phyloP scores from a whole-genome alignment of 495 filamentous ascomycete species.

The Penicillium waksmanii region DNA sequence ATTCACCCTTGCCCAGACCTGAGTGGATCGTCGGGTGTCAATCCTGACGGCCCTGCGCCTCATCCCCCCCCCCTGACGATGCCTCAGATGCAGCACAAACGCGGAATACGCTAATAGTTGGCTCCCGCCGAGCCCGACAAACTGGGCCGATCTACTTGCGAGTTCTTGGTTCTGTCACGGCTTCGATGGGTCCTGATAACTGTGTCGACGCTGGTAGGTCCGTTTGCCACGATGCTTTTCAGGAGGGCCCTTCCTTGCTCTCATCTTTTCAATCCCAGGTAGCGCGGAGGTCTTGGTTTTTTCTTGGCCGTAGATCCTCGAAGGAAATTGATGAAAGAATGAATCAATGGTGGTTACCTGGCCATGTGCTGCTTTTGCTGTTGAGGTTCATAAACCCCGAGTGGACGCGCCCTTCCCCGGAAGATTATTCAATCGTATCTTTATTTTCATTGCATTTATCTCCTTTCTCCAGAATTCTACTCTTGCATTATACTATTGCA shows the following conservation, averaged over 20 bases:
- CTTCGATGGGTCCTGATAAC: conserved; percentile 24
- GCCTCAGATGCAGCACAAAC: conserved; percentile 4
- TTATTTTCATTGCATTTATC: not conserved
- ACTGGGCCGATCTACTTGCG: conserved; percentile 20
- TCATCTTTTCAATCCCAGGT: conserved; percentile 2
- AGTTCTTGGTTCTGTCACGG: conserved; percentile 12
- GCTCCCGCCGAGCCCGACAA: conserved; percentile 17
- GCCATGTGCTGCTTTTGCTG: conserved; percentile 1
- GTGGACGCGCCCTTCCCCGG: not conserved
- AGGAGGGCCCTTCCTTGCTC: conserved; percentile 3
- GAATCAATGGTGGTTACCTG: conserved; percentile 9
- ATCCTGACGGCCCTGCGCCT: conserved; percentile 3
- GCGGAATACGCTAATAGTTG: not conserved
- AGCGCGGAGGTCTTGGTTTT: conserved; percentile 19
- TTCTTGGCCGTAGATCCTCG: conserved; percentile 20
- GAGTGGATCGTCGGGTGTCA: conserved; percentile 16
- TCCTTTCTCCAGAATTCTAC: too few species aligned
- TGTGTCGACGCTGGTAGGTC: conserved; percentile 26
- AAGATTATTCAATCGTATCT: conserved; percentile 6
- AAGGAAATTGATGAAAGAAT: not conserved
- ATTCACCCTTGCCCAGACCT: conserved; percentile 17
- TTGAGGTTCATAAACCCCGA: conserved; percentile 1
- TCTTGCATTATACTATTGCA: not conserved
- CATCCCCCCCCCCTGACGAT: conserved; percentile 11
- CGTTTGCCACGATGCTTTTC: conserved; percentile 9